A percentile compares a stretch with the other conserved stretches of the same genome.
Conservation (phyloP, 2,329 filamentous ascomycete species). For the Capronia coronata region DNA sequence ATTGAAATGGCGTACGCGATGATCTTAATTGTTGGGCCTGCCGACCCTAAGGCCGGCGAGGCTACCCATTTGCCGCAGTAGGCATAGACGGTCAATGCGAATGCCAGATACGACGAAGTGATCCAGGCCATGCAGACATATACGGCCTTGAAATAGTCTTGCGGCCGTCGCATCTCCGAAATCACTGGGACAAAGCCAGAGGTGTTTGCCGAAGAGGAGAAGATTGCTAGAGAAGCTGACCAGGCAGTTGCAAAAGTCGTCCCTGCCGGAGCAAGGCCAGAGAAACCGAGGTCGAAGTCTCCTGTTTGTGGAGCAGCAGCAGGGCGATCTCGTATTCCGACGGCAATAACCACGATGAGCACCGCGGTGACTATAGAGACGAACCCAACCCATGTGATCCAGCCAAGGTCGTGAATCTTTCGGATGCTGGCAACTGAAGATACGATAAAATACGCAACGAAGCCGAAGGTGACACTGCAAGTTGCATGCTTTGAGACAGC, state of each 20-base stretch:
- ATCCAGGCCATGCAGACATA: constrained; percentile 34
- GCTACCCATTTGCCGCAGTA: constrained; percentile 44
- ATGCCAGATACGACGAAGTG: constrained; percentile 34
- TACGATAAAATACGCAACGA: constrained; percentile 26
- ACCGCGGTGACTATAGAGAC: constrained; percentile 33
- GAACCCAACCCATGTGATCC: constrained; percentile 56
- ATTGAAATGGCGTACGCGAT: constrained; percentile 40
- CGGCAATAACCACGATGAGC: constrained; percentile 33
- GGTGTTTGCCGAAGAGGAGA: constrained; percentile 32
- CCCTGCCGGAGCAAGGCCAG: constrained; percentile 21
- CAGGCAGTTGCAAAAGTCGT: constrained; percentile 30
- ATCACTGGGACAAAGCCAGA: constrained; percentile 36
- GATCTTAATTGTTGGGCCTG: constrained; percentile 40
- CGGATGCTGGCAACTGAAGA: constrained; percentile 32
- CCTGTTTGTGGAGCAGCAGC: constrained; percentile 32
- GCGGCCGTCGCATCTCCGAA: constrained; percentile 37
- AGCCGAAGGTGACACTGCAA: constrained; percentile 30
- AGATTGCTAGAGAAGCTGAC: constrained; percentile 30
- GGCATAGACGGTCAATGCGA: constrained; percentile 41
- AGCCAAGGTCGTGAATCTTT: constrained; percentile 35
- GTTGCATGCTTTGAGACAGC: constrained; percentile 37
- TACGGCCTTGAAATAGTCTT: constrained; percentile 32
- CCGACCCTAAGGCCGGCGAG: constrained; percentile 45
- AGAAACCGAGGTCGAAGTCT: constrained; percentile 30
- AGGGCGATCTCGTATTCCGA: constrained; percentile 34